phyloP scores from a whole-genome alignment of 345 rosid species.

The Heritiera littoralis region DNA sequence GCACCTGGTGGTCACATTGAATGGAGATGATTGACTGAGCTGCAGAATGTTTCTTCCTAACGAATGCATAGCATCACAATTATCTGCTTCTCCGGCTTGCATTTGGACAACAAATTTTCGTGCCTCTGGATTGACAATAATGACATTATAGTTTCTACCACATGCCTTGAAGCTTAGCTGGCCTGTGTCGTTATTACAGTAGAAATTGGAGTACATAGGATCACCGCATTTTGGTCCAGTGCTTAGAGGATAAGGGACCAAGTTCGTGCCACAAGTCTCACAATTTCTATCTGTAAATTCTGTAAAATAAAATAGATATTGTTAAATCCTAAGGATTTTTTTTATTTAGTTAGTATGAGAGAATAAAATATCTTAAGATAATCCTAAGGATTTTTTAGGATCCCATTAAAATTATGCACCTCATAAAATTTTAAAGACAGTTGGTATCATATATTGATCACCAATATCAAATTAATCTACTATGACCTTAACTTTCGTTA shows the following conservation, averaged over 20 bases:
- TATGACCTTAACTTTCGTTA: no score
- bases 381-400: no score
- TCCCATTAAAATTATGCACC: no score
- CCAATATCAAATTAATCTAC: no score
- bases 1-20: slow-evolving; percentile 17
- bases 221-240: slow-evolving; percentile 16
- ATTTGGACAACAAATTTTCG: background rate
- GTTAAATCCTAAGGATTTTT: background rate
- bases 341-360: no score
- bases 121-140: background rate
- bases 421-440: no score
- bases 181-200: background rate
- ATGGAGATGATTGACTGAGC: slow-evolving; percentile 10
- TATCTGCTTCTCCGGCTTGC: background rate
- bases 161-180: background rate
- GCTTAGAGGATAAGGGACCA: slow-evolving; percentile 17
- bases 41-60: background rate
- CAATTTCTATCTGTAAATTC: slow-evolving; percentile 15
- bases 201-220: slow-evolving; percentile 12
- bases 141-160: background rate
- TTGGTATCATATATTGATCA: no score
- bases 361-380: no score
- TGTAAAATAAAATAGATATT: background rate
- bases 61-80: background rate
- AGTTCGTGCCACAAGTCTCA: slow-evolving; percentile 18